A percentile compares a stretch with the other conserved stretches of the same genome.
Evolutionary conservation across 139 green algal species (phyloP).

Genomic region (Coccomyxa sp.): DNA sequence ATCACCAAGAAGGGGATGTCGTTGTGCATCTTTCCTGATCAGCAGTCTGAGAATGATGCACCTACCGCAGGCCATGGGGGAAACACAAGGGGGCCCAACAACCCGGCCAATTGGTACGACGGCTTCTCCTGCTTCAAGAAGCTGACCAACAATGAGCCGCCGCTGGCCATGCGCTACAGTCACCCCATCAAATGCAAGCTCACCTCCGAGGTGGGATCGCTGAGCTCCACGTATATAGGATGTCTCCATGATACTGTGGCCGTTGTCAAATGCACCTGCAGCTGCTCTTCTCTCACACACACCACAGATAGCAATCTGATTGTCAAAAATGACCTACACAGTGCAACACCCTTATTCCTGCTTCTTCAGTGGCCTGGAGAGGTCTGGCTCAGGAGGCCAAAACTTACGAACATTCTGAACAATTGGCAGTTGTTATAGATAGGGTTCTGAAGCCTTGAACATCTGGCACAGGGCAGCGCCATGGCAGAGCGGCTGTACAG

Average conservation of each 20-base stretch:
- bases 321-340: background rate
- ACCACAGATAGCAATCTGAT: background rate
- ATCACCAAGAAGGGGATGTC: too few relatives aligned
- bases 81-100: background rate
- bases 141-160: slow-evolving; percentile 39
- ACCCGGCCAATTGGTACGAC: slow-evolving; percentile 3
- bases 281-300: too few relatives aligned
- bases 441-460: background rate
- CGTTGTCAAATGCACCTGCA: too few relatives aligned
- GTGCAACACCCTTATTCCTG: too few relatives aligned
- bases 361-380: too few relatives aligned
- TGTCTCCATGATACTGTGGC: too few relatives aligned
- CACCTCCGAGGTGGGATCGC: slow-evolving; percentile 24
- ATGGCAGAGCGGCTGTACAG: slow-evolving; percentile 7
- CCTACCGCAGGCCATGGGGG: background rate
- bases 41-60: background rate
- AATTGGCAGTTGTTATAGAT: background rate
- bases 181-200: slow-evolving; percentile 42
- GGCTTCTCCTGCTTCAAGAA: slow-evolving; percentile 41
- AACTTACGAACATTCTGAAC: background rate
- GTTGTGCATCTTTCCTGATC: background rate
- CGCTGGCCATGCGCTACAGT: slow-evolving; percentile 36
- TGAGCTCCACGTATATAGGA: too few relatives aligned
- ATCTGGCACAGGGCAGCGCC: background rate
- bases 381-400: too few relatives aligned